These are phyloP conservation scores for Stromatinia cepivora DNA, from an alignment of 2,329 filamentous ascomycete species.

Conservation along the genomic window DNA sequence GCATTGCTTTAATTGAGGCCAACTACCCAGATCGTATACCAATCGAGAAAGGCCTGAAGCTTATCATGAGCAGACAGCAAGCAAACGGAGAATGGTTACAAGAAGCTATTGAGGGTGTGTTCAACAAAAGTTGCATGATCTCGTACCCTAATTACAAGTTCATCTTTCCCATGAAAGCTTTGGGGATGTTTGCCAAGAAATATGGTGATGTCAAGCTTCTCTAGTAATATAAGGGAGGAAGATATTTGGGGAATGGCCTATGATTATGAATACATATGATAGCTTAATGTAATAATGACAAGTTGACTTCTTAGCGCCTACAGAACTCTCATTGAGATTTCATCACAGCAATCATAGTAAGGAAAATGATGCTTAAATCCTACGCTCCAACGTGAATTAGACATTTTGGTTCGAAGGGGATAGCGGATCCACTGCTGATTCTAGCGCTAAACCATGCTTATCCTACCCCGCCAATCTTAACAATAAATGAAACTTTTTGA, in stretches of 20 bases:
- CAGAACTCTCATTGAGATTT: neutral
- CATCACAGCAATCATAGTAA: too few relatives aligned
- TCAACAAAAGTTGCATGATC: constrained; percentile 99
- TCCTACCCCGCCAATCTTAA: neutral
- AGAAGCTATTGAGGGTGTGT: constrained; percentile 95
- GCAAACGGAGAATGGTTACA: constrained; percentile 91
- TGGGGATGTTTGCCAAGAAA: constrained; percentile 68
- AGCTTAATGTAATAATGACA: constrained; percentile 3
- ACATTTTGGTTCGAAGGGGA: neutral
- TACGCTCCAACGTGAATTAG: too few relatives aligned
- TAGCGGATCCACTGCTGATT: too few relatives aligned
- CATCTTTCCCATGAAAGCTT: constrained; percentile 87
- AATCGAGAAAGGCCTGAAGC: constrained; percentile 69
- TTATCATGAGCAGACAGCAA: constrained; percentile 85
- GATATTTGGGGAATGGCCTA: too few relatives aligned
- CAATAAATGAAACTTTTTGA: neutral
- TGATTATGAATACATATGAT: neutral
- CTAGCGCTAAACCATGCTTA: too few relatives aligned
- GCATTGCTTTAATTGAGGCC: constrained; percentile 79
- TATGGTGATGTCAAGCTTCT: constrained; percentile 37
- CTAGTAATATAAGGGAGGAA: constrained; percentile 7
- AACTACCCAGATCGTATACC: constrained; percentile 73
- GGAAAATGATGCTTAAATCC: too few relatives aligned
- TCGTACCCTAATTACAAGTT: constrained; percentile 99
- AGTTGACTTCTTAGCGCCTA: neutral